Evolutionary conservation across 148 eudicot species (phyloP).

Genomic region (Spergularia bocconei): DNA sequence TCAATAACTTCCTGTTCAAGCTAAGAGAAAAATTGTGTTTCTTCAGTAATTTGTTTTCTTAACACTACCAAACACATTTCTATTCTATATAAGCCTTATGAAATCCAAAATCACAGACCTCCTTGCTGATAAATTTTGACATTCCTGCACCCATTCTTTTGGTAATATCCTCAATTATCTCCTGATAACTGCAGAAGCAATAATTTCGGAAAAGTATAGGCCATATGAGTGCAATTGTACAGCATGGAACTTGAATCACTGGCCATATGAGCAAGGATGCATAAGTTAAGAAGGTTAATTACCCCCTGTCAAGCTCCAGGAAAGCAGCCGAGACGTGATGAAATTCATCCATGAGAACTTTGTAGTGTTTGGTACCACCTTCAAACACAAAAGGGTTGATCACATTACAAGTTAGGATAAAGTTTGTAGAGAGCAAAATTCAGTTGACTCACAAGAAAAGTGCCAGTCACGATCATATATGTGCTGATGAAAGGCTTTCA

Average conservation of each 20-base stretch:
- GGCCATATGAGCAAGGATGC: background rate
- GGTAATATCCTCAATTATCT: slow-evolving; percentile 81
- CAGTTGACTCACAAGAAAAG: slow-evolving; percentile 71
- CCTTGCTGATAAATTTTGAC: slow-evolving; percentile 92
- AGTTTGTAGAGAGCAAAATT: background rate
- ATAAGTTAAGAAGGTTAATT: slow-evolving; percentile 5
- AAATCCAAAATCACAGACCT: slow-evolving; percentile 45
- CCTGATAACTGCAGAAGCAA: slow-evolving; percentile 62
- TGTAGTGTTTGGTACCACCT: slow-evolving; percentile 96
- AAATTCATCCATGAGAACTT: slow-evolving; percentile 95
- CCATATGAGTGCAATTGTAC: no score
- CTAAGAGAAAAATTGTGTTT: background rate
- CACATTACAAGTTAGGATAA: slow-evolving; percentile 14
- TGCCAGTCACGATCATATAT: slow-evolving; percentile 82
- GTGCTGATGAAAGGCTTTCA: slow-evolving; percentile 74
- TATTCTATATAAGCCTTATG: background rate
- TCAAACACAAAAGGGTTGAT: slow-evolving; percentile 14
- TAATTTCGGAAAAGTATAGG: background rate
- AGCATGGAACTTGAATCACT: background rate
- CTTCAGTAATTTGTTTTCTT: background rate
- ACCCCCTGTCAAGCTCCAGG: slow-evolving; percentile 85
- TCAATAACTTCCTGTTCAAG: background rate
- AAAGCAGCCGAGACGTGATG: slow-evolving; percentile 91
- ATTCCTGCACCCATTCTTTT: slow-evolving; percentile 95
- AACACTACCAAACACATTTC: background rate